Evolutionary conservation across 805 yeast species (phyloP), one percentile per base, ranked within the genome.

Genomic region (Candida xiaguanensis): DNA sequence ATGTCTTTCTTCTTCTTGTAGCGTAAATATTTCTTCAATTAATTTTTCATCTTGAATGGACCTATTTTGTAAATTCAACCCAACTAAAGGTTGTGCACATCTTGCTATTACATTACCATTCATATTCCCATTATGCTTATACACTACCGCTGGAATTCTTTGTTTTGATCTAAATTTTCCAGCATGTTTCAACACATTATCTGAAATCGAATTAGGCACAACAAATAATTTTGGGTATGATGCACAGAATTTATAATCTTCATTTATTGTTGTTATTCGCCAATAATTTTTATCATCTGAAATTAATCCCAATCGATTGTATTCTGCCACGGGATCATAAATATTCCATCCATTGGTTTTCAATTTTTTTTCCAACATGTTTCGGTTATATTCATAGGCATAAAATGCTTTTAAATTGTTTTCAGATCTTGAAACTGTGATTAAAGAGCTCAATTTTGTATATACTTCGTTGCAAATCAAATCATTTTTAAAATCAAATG

Each of bases 31-130:
- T 46, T 88, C 95, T 18, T 68, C 65, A 1, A 93, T 70, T 25
- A 93, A 61, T 46, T 78, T 82, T 56, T 93, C 99, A 67, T 93
- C 99, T 59, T 93, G 99, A 19, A 86, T 72, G 2, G 95, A 88
- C 35, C 98, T 66, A 47, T 81, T 78, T 55, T 89, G 95, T 13
- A 67, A 41, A 43, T 87, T 89, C 13, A 93, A 51, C 0, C 99
- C 98, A 1, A 90, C 90, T 47, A 91, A 61, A 0, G 99, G 99
- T 63, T 93, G 99, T 2, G 97, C 72, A 51, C 96, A 86, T 42
- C 99, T 70, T 0, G 93, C 81, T 13, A 93, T 88, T 1, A 93
- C 75, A 52, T 93, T 81, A 1, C 82, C 80, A 49, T 78, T 87
- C 31, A 72, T 63, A 9, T 60, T 57, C 4, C 48, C 50, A 36